Percentiles rank a stretch among this genome's conserved stretches.
Evolutionary conservation across 768 basidiomycete genomes (phyloP).

Genomic region (Kwoniella dendrophila): DNA sequence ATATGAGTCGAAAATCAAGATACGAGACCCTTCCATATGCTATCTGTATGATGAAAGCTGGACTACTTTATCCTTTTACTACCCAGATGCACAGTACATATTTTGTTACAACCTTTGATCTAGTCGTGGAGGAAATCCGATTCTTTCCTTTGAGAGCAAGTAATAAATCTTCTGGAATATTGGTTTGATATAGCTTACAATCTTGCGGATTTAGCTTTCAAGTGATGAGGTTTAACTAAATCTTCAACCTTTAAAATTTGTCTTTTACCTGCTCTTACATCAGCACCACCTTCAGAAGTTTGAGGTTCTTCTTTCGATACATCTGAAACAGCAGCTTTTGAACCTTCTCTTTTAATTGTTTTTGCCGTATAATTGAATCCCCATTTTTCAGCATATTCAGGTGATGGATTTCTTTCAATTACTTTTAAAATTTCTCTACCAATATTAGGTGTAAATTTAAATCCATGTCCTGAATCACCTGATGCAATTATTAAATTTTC

Average conservation of each 20-base stretch:
- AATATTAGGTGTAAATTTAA: slow-evolving; percentile 82
- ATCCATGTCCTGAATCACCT: slow-evolving; percentile 66
- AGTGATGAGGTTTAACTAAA: slow-evolving; percentile 41
- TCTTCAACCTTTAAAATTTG: slow-evolving; percentile 42
- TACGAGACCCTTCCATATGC: too few relatives aligned
- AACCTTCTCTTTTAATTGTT: slow-evolving; percentile 4
- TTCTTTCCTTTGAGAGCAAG: too few relatives aligned
- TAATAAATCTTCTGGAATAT: too few relatives aligned
- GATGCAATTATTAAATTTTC: slow-evolving; percentile 74
- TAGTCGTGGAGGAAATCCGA: too few relatives aligned
- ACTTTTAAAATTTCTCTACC: slow-evolving; percentile 75
- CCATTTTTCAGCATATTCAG: slow-evolving; percentile 65
- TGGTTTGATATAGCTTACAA: not conserved
- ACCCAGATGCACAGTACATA: too few relatives aligned
- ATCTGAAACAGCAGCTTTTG: slow-evolving; percentile 8
- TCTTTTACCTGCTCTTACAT: slow-evolving; percentile 36
- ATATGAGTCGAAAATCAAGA: too few relatives aligned
- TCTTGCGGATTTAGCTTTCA: slow-evolving; percentile 19
- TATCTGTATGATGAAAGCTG: too few relatives aligned
- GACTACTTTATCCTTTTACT: too few relatives aligned
- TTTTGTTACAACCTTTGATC: too few relatives aligned
- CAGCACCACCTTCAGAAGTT: slow-evolving; percentile 31
- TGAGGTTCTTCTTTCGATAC: slow-evolving; percentile 12
- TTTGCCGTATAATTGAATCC: slow-evolving; percentile 58
- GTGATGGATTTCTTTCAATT: slow-evolving; percentile 67